These are phyloP conservation scores for Kwoniella newhampshirensis DNA, from an alignment of 768 basidiomycete species.

Conservation along the genomic window DNA sequence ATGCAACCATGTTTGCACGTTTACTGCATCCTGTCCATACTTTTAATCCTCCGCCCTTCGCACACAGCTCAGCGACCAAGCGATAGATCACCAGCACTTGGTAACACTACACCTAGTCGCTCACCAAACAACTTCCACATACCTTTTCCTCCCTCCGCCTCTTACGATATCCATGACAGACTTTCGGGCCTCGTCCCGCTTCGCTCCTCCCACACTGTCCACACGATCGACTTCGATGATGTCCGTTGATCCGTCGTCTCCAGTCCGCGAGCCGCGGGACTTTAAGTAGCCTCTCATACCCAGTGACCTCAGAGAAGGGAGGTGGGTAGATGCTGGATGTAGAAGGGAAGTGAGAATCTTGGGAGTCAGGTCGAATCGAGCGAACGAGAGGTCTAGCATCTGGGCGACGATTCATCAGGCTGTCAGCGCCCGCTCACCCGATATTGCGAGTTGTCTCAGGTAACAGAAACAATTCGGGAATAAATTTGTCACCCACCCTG, in stretches of 20 bases:
- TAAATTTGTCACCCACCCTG: constrained; percentile 18
- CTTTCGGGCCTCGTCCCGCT: not conserved
- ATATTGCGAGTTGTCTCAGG: not conserved
- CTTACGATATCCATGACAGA: constrained; percentile 5
- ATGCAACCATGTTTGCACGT: too few relatives aligned
- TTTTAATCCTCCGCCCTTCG: too few relatives aligned
- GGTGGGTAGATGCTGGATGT: constrained; percentile 1
- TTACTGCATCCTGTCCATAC: too few relatives aligned
- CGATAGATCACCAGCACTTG: too few relatives aligned
- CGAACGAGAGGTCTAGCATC: constrained; percentile 26
- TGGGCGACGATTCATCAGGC: not conserved
- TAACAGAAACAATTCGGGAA: too few relatives aligned
- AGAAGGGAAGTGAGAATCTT: constrained; percentile 7
- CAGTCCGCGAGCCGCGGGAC: too few relatives aligned
- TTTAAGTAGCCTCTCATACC: constrained; percentile 14
- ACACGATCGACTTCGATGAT: not conserved
- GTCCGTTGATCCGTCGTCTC: not conserved
- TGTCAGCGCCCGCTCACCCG: not conserved
- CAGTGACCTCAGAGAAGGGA: constrained; percentile 17
- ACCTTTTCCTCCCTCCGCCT: constrained; percentile 14
- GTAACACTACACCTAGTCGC: too few relatives aligned
- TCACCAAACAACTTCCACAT: constrained; percentile 22
- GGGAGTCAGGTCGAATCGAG: constrained; percentile 7
- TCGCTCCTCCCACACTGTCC: not conserved
- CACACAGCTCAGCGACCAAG: too few relatives aligned